phyloP scores from a whole-genome alignment of 1,284 basidiomycete genomes.

The Marasmius sp. region DNA sequence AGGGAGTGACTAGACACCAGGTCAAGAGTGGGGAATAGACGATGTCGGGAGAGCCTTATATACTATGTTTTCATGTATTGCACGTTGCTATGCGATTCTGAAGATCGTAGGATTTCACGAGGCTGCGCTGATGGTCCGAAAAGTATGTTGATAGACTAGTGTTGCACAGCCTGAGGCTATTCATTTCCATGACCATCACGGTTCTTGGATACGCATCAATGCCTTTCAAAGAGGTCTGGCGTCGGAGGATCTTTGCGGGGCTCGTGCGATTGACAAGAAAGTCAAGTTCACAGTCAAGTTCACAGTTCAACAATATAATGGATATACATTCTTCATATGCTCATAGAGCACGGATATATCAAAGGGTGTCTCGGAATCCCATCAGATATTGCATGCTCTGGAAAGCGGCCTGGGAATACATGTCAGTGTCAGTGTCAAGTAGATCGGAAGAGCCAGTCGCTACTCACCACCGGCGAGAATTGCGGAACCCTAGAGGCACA shows the following conservation, averaged over 20 bases:
- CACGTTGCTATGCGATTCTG: too few species aligned
- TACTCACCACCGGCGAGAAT: conserved; percentile 60
- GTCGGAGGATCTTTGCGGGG: too few species aligned
- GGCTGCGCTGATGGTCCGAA: too few species aligned
- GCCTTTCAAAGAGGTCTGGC: too few species aligned
- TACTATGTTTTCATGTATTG: background rate
- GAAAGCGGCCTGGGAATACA: conserved; percentile 51
- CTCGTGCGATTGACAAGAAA: too few species aligned
- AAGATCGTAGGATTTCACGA: too few species aligned
- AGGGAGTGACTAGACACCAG: background rate
- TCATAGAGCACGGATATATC: background rate
- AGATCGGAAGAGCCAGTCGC: background rate
- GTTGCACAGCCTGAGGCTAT: too few species aligned
- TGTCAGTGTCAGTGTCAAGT: background rate
- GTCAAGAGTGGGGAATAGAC: background rate
- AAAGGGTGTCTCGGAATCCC: conserved; percentile 54
- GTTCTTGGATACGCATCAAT: too few species aligned
- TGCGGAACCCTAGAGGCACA: conserved; percentile 53
- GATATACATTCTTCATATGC: background rate
- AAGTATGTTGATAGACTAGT: too few species aligned
- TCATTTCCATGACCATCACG: too few species aligned
- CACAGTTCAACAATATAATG: background rate
- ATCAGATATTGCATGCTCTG: conserved; percentile 71
- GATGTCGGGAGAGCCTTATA: background rate
- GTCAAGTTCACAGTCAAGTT: too few species aligned